Evolutionary conservation across 306 rosid species (phyloP), one percentile per base, ranked within the genome.

Genomic region (Carpinus fangiana): DNA sequence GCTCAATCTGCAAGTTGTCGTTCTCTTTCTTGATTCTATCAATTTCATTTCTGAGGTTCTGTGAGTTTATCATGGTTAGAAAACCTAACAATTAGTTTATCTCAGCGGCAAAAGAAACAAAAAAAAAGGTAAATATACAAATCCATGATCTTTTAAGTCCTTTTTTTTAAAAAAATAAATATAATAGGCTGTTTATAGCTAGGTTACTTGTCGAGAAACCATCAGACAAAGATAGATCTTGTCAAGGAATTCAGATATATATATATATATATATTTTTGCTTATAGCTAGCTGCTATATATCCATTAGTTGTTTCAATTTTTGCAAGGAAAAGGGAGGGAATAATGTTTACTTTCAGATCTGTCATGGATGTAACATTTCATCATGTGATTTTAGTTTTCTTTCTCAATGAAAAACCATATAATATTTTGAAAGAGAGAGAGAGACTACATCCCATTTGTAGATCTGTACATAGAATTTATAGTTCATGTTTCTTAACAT

Each of bases 11-110:
- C 98, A 92, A 87, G 90, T 85, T 85, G 72, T 92, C 98, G 77
- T 95, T 92, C 80, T 95, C 98, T 82, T 95, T 95, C 84, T 90
- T 95, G 79, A 90, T 47, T 71, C 95, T 88, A 43, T 91, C 97
- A 77, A 95, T 77, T 89, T 95, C 98, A 74, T 84, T 87, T 88
- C 84, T 82, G 48, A 95, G 89, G 83, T 88, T 90, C 98, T 95
- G 90, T 52, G 48, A 76, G 82, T 88, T 76, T 54, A 75, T 51
- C 36, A 53, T n/a, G 45, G 13, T 48, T 50, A 31, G 23, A 70
- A 76, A 86, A 21, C 79, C 72, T 68, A 74, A 76, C 10, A 57
- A 6, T 43, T 34, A 64, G 31, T 62, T 65, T 70, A 23, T 13
- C 46, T 69, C 34, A 34, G 10, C 18, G 53, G 61, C 48, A 9